phyloP scores from a whole-genome alignment of 345 rosid species.

The Populus davidiana region DNA sequence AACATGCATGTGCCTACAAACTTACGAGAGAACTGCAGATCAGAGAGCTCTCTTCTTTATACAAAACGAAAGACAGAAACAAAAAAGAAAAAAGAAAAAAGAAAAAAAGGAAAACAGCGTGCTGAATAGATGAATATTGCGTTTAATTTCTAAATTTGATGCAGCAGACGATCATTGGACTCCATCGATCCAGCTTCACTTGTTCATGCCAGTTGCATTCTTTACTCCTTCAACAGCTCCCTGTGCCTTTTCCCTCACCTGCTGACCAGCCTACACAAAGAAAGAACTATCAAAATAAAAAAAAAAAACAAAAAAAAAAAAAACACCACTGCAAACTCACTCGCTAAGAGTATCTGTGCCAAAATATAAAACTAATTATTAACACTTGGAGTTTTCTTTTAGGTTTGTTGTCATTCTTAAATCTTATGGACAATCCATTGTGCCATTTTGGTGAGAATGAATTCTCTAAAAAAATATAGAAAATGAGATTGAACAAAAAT shows the following conservation, averaged over 20 bases:
- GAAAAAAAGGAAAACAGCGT: no score
- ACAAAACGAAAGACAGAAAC: background rate
- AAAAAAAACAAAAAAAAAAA: no score
- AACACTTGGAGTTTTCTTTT: no score
- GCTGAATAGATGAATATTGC: background rate
- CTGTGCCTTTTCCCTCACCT: slow-evolving; percentile 50
- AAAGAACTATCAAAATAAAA: no score
- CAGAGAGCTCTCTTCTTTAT: slow-evolving; percentile 17
- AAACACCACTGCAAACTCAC: no score
- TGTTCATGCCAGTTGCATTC: slow-evolving; percentile 44
- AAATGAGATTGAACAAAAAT: no score
- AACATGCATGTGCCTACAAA: background rate
- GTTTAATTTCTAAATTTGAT: background rate
- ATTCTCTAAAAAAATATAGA: no score
- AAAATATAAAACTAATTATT: no score
- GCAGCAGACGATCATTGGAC: background rate
- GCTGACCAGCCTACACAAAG: slow-evolving; percentile 50
- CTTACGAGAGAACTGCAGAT: background rate
- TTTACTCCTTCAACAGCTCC: slow-evolving; percentile 63
- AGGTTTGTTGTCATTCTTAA: no score
- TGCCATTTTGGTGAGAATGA: no score
- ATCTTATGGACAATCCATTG: no score
- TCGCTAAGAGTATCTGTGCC: no score
- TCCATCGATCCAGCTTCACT: background rate
- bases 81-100: background rate